Base-by-base conservation (phyloP, 2,329 filamentous ascomycete genomes). In the Diaporthe velutina region DNA sequence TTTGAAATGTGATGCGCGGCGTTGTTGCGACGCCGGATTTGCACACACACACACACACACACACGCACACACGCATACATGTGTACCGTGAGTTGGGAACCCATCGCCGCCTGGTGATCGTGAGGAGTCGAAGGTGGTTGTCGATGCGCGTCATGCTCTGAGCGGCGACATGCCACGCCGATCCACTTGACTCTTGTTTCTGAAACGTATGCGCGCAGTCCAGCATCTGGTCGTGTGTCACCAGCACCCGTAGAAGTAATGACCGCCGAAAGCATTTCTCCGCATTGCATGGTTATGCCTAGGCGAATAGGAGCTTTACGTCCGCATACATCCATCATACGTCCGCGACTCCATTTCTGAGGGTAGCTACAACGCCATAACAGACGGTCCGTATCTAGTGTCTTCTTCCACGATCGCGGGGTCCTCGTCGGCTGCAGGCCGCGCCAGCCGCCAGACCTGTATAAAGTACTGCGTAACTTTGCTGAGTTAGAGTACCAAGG, bases 171-270 rank as follows among this genome's bases (percentile, higher is more conserved):
- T 35, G 28, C 45, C n/a, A 28, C 42, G 45, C 30, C 61, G 61
- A 52, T 38, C 30, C 45, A 10, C 61, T 38, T 67, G 61, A 38
- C 61, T 67, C 61, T 66, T 13, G 10, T n/a, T 67, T 52, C 61
- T 67, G 61, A 50, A 67, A 67, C 61, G 61, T 52, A 52, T 38
- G 45, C 17, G 30, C 25, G 45, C 45, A 7, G 30, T 50, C 19
- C 45, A 35, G 30, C 64, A 35, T n/a, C 45, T 67, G 8, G n/a
- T 22, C 33, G 45, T 38, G 45, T 38, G 45, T 67, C 45, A 52
- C 30, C 64, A 50, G 25, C 64, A 28, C 9, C 61, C 22, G 12
- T 30, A 38, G 45, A 54, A 4, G 30, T 38, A 19, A 52, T 50
- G 25, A 38, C 30, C 42, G 42, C 45, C 22, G 45, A 50, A 30